Base-by-base conservation (phyloP, 2,329 filamentous ascomycete species). In the Pyrenophora graminea region DNA sequence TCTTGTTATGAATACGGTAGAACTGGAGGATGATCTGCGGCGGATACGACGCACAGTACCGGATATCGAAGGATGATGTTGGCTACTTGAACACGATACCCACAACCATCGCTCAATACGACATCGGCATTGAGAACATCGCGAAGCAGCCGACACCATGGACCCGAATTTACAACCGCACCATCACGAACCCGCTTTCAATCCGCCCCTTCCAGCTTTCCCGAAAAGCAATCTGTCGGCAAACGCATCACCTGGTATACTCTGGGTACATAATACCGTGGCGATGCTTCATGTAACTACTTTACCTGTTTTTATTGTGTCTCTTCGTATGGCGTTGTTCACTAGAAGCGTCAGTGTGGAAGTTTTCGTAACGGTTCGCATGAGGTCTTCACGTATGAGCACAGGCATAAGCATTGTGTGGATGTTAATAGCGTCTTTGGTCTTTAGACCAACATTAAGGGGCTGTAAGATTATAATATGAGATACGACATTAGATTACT, bases 1-100 rank as follows among this genome's bases (percentile, higher is more conserved):
- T 17, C 3, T 42, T 39, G n/a, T 13, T 42, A 21, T 32, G 21
- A 18, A 6, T 41, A 17, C 23, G 8, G 19, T 10, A 46, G 18
- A 9, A 25, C 27, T 46, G 42, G 1, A 27, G 27, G 31, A 37
- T 17, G 10, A 54, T 31, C 13, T 45, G 33, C 36, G 37, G 34
- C 12, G 33, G 25, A 38, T 30, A 21, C 33, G 7, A 4, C 37
- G n/a, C 30, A 31, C 27, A 25, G 25, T 19, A 37, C 40, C 47
- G 42, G 33, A 50, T 50, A 27, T 43, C 21, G 23, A 41, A 23
- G 40, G 23, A 45, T n/a, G 15, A 44, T 50, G 46, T 50, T 54
- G 39, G 34, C 18, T 31, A 37, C 43, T 44, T 43, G 41, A 18
- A 43, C 32, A 37, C 34, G 39, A 39, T 50, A 50, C 34, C 51